Conservation (phyloP, 805 yeast species). For the Cyberlindnera americana region DNA sequence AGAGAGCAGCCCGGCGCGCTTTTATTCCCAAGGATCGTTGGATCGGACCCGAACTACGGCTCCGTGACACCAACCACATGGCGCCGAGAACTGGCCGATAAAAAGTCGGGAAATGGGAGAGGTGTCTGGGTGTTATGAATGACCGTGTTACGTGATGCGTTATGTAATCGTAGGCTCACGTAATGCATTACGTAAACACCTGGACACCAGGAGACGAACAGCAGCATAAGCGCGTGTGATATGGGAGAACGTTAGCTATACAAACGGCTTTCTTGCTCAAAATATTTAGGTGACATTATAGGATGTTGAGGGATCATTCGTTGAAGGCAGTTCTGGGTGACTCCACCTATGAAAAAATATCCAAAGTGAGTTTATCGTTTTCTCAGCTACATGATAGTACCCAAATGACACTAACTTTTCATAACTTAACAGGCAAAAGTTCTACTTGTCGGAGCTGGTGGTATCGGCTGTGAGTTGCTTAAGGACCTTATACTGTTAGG, state of each 20-base stretch:
- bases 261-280: too few species aligned
- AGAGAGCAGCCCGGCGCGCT: constrained; percentile 4
- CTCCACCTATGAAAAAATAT: constrained; percentile 11
- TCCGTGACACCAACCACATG: constrained; percentile 1
- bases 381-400: too few species aligned
- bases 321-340: constrained; percentile 20
- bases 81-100: constrained; percentile 12
- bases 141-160: constrained; percentile 1
- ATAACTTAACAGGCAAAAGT: constrained; percentile 44
- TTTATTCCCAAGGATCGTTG: constrained; percentile 3
- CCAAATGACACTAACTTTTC: background rate
- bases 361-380: constrained; percentile 11
- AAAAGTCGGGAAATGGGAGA: too few species aligned
- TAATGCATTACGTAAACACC: constrained; percentile 6
- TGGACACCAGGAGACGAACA: too few species aligned
- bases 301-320: constrained; percentile 20
- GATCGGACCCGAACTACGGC: constrained; percentile 8
- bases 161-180: background rate
- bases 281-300: too few species aligned
- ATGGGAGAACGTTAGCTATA: too few species aligned
- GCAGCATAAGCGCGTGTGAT: too few species aligned
- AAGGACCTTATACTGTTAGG: constrained; percentile 78
- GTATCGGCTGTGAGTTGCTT: constrained; percentile 89
- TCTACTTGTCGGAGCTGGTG: constrained; percentile 91
- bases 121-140: constrained; percentile 8